Base-by-base conservation (phyloP, 2,329 filamentous ascomycete genomes). In the Cordyceps pruinosa region DNA sequence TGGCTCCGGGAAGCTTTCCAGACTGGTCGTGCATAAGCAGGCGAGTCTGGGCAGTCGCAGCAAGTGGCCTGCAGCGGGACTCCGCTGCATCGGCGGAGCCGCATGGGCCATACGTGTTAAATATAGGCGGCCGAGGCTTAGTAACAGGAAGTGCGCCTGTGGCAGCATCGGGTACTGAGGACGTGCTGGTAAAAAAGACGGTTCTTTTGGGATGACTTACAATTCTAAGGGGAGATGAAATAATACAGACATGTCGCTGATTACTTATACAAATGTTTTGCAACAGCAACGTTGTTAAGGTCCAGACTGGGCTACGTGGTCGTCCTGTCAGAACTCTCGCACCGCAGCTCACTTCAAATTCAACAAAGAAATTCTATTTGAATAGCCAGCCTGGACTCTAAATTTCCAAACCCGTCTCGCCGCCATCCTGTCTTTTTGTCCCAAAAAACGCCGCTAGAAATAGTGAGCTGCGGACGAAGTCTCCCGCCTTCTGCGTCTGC, bases 391-490 rank as follows among this genome's bases (percentile, higher is more conserved):
- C 34, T 56, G 25, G 44, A 56, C 34, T 56, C 52, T 56, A 44
- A 50, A 47, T 49, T 50, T 56, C 45, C 54, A 39, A 56, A 34
- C n/a, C 28, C 28, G 42, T 49, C 37, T 56, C 25, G 37, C 54
- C 45, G n/a, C 44, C 35, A 50, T 56, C 45, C 54, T 35, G 19
- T 49, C 15, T 44, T 56, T 50, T 48, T 39, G 17, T 39, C 30
- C 54, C 46, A 30, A 56, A 50, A 50, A 56, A 56, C 54, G 54
- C 54, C 54, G 45, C 19, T 47, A 48, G 35, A 56, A 44, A 56
- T 42, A 44, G 35, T 49, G 45, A 49, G 45, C 45, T 56, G 45
- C 42, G 35, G 46, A 35, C 45, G 44, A 41, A 42, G 26, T 41
- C 35, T 56, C 53, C 25, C 12, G 37, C 45, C 34, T 15, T 35